Conservation (phyloP, 441 rosid species). For the Syzygium malaccense region DNA sequence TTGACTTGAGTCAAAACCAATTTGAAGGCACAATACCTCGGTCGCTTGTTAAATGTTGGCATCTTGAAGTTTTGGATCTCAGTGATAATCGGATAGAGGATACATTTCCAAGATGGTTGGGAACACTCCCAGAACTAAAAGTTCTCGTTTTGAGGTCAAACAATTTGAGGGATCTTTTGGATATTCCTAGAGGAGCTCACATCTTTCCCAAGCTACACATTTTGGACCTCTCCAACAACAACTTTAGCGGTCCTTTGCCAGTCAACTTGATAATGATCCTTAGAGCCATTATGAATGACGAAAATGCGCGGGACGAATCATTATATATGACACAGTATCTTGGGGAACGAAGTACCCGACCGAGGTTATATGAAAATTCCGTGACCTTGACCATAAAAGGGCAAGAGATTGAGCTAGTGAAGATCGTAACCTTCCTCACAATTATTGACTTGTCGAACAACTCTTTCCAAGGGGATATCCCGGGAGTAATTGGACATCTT, state of each 20-base stretch:
- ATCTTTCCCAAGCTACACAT: not conserved
- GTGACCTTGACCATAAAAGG: not conserved
- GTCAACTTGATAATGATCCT: not conserved
- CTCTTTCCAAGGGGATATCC: not conserved
- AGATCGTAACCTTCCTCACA: not conserved
- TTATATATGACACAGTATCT: not conserved
- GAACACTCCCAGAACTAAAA: not conserved
- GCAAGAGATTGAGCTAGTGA: not conserved
- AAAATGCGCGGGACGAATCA: not conserved
- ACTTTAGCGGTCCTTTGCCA: not conserved
- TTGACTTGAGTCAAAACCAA: not conserved
- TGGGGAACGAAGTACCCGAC: fast-evolving
- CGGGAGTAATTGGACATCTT: not conserved
- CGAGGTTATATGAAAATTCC: fast-evolving
- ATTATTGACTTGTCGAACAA: not conserved
- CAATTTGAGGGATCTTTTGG: not conserved
- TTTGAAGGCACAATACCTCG: not conserved
- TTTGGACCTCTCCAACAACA: not conserved
- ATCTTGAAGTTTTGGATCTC: not conserved
- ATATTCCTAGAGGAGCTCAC: not conserved
- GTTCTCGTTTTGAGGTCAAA: not conserved
- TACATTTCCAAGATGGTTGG: not conserved
- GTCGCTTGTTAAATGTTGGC: fast-evolving
- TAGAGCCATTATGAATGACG: not conserved
- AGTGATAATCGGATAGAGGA: not conserved